A percentile compares a stretch with the other conserved stretches of the same genome.
These are phyloP conservation scores for Orychophragmus violaceus DNA, from an alignment of 345 rosid genomes.

Conservation along the genomic window DNA sequence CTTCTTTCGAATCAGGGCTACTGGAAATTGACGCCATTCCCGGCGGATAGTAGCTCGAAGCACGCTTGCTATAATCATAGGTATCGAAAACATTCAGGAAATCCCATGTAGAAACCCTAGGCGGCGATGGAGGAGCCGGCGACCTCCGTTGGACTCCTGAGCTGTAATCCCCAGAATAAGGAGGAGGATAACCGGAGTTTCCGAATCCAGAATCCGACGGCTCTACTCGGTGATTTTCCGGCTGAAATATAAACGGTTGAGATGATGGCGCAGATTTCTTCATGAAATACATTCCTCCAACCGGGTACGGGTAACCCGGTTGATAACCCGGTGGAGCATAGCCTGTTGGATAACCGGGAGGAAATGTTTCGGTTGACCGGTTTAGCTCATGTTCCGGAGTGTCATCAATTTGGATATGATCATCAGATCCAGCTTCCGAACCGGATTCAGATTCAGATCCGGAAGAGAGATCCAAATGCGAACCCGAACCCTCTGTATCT, in stretches of 20 bases:
- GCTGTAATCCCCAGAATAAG: neutral
- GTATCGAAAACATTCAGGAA: slow-evolving; percentile 65
- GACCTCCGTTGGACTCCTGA: slow-evolving; percentile 25
- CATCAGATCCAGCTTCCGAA: slow-evolving; percentile 24
- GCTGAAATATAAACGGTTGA: slow-evolving; percentile 62
- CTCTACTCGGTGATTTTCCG: slow-evolving; percentile 38
- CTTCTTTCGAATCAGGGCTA: slow-evolving; percentile 86
- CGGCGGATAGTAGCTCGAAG: slow-evolving; percentile 22
- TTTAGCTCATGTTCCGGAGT: slow-evolving; percentile 34
- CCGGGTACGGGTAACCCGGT: slow-evolving; percentile 22
- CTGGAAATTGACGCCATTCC: slow-evolving; percentile 55
- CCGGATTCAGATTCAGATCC: slow-evolving; percentile 43
- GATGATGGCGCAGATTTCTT: slow-evolving; percentile 61
- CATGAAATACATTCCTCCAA: slow-evolving; percentile 60
- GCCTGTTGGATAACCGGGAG: slow-evolving; percentile 1
- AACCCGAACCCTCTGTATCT: slow-evolving; percentile 44
- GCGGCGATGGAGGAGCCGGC: slow-evolving; percentile 69
- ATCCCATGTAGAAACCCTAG: slow-evolving; percentile 74
- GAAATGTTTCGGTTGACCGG: slow-evolving; percentile 12
- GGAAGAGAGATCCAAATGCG: slow-evolving; percentile 62
- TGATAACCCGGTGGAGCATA: slow-evolving; percentile 18
- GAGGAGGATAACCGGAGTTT: slow-evolving; percentile 48
- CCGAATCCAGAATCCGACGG: slow-evolving; percentile 29
- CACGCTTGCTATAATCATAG: slow-evolving; percentile 36
- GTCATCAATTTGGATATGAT: slow-evolving; percentile 42